Conservation (phyloP, 768 basidiomycete genomes). For the Boletales sp. region DNA sequence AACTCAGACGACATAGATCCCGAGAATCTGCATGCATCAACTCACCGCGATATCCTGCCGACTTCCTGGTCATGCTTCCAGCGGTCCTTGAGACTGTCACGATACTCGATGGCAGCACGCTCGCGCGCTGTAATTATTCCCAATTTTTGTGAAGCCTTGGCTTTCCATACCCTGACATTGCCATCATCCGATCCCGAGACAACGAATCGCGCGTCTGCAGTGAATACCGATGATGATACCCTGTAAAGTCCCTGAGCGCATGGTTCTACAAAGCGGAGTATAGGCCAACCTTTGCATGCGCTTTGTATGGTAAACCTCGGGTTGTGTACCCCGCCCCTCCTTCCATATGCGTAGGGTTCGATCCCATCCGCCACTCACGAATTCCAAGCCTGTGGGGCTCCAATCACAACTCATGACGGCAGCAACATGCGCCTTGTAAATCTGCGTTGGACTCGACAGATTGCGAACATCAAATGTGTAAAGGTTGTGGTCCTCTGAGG, state of each 20-base stretch:
- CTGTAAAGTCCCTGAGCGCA: constrained; percentile 35
- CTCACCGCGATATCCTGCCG: constrained; percentile 75
- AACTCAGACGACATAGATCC: constrained; percentile 1
- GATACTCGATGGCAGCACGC: constrained; percentile 88
- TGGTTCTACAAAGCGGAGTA: neutral
- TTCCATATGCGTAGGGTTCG: constrained; percentile 93
- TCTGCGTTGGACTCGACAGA: constrained; percentile 76
- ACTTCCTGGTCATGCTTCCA: constrained; percentile 88
- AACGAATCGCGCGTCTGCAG: constrained; percentile 88
- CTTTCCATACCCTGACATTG: constrained; percentile 94
- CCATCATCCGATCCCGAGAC: constrained; percentile 92
- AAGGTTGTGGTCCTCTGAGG: constrained; percentile 98
- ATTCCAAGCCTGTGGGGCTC: constrained; percentile 94
- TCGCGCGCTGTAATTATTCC: constrained; percentile 90
- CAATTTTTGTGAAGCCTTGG: constrained; percentile 86
- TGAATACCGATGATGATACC: constrained; percentile 85
- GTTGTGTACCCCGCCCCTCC: constrained; percentile 72
- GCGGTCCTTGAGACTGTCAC: constrained; percentile 79
- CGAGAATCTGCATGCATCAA: constrained; percentile 9
- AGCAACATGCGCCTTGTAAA: constrained; percentile 96
- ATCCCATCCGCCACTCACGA: constrained; percentile 97
- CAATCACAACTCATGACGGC: constrained; percentile 97
- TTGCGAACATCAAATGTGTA: constrained; percentile 97
- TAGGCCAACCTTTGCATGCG: constrained; percentile 87
- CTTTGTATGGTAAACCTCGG: constrained; percentile 96